Evolutionary conservation across 2,329 filamentous ascomycete species (phyloP), one percentile per base, ranked within the genome.

Genomic region (Fusarium chuoi): DNA sequence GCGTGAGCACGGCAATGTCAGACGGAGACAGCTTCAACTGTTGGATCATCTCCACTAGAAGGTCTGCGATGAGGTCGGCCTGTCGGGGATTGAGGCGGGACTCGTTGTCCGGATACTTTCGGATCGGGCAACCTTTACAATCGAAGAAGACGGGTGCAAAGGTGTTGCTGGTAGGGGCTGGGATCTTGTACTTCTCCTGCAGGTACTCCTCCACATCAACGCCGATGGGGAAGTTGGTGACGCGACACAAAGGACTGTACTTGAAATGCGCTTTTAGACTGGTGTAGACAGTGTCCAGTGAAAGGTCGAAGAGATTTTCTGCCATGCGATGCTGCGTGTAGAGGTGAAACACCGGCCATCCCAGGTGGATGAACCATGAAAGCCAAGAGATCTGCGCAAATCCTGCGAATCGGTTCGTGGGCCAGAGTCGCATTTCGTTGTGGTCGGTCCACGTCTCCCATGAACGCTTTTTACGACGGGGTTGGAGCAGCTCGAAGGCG

Each of bases 301-400:
- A 51, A 0, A 71, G 18, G 9, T 67, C 57, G 3, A 71, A 71
- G 0, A 49, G 33, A 6, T 63, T 30, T 3, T 46, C 7, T 0
- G 57, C 54, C 62, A 71, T 71, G 2, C 67, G 56, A 4, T 71
- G 48, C 7, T 71, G 69, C 0, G 41, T 71, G 2, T 51, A 42
- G 1, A 71, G 36, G 2, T 66, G 49, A 17, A 71, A 55, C 0
- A 58, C 56, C 0, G 68, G 68, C 35, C 49, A 59, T 0, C 66
- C 62, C 0, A 70, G 55, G 2, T 58, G 42, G 5, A 65, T 49
- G 2, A 71, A 62, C 49, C 55, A 66, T 0, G 67, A 41, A 0
- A 67, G 42, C 62, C 67, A 71, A 0, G 67, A 71, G 6, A 71
- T 26, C 2, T 49, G 8, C 1, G 26, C 38, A 12, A 62, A 57